Base-by-base conservation (phyloP, 345 rosid genomes). In the Eucalyptus sp. region DNA sequence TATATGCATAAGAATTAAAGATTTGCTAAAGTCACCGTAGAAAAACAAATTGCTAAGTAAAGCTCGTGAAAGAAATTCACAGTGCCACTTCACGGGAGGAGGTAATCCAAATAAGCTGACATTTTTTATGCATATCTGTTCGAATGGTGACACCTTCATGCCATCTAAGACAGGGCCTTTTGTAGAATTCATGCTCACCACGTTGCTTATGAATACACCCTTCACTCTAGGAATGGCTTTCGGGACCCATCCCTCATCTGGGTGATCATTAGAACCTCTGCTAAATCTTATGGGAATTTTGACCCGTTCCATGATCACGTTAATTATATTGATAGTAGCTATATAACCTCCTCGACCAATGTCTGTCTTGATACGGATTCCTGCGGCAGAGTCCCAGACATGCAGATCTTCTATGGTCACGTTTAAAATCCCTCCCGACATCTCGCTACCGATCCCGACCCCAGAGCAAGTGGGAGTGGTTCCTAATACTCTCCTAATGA, bases 391-490 rank as follows among this genome's bases (percentile, higher is more conserved):
- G 90, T 98, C 93, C 99, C 99, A 98, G 22, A 98, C 91, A 90
- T 94, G 96, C 92, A 98, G 88, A 86, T 95, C 95, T 91, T 98
- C 95, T 2, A 97, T 85, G 2, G 92, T 96, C 86, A 97, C 88
- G 86, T 98, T 96, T 76, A 89, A 94, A 52, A 96, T 93, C 60
- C 99, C 99, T 88, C 99, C 99, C 24, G 99, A 98, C 99, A 98
- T 98, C 93, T 98, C 99, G 48, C 99, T 98, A 50, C 99, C 99
- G 17, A 98, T 95, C 66, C 99, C 99, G 80, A 98, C 90, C 43
- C 99, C 99, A 18, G 99, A 98, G 60, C 99, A 97, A 86, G 98
- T 97, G 7, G 97, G 97, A 20, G 99, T 97, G 49, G 99, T 98
- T 87, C 99, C 99, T 0, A 97, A 95, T 87, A 98, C 90, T 91